Evolutionary conservation across 305 asterid genomes (phyloP).

Genomic region (Plantago lanceolata): DNA sequence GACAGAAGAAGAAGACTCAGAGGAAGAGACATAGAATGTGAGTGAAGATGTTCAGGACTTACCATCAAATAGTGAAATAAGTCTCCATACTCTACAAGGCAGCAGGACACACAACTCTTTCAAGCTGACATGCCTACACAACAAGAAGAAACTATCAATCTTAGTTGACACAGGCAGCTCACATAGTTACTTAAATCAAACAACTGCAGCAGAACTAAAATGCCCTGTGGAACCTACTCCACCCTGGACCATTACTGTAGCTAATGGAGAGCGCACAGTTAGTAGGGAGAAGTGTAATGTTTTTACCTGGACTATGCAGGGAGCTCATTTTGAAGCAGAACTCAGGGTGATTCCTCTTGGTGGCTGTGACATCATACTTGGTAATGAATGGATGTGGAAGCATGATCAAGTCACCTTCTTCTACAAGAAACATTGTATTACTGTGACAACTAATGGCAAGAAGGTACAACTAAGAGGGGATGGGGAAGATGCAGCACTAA

Average conservation of each 20-base stretch:
- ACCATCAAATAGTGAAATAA: too few species aligned
- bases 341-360: background rate
- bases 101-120: too few species aligned
- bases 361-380: background rate
- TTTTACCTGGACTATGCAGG: background rate
- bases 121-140: too few species aligned
- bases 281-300: background rate
- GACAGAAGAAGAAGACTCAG: too few species aligned
- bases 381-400: background rate
- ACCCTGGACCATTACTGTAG: background rate
- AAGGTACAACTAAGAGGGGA: too few species aligned
- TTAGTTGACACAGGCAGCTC: background rate
- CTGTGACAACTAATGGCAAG: background rate
- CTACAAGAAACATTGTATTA: background rate
- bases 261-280: background rate
- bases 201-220: background rate
- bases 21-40: too few species aligned
- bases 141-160: too few species aligned
- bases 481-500: background rate
- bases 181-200: background rate
- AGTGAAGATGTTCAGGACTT: too few species aligned
- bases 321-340: background rate
- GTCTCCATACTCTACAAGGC: too few species aligned
- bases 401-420: background rate
- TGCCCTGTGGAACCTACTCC: background rate